phyloP scores from a whole-genome alignment of 495 filamentous ascomycete genomes.

The Podospora pseudopauciseta region DNA sequence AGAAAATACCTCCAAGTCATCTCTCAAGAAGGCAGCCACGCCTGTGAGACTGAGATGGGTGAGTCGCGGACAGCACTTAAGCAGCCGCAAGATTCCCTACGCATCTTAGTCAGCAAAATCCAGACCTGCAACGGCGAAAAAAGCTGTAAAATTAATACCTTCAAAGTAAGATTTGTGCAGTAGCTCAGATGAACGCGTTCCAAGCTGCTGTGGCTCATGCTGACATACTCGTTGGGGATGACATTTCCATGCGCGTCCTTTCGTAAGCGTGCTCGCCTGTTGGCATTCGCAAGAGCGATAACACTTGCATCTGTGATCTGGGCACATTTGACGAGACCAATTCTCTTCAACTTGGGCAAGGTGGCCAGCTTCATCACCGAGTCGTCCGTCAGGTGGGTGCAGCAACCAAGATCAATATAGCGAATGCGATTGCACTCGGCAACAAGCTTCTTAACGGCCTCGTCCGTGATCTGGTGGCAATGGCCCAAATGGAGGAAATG shows the following conservation, averaged over 20 bases:
- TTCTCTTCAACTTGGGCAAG: conserved; percentile 87
- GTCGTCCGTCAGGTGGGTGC: conserved; percentile 78
- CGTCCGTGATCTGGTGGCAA: conserved; percentile 85
- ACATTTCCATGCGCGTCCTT: conserved; percentile 46
- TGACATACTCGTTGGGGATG: conserved; percentile 38
- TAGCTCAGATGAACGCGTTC: conserved; percentile 98
- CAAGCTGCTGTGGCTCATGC: conserved; percentile 55
- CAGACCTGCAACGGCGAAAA: conserved; percentile 8
- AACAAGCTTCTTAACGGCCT: conserved; percentile 74
- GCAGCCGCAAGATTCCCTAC: conserved; percentile 83
- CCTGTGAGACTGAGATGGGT: conserved; percentile 96
- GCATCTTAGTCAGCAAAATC: conserved; percentile 23
- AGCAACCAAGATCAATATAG: conserved; percentile 97
- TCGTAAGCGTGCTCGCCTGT: conserved; percentile 42
- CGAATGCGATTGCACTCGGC: conserved; percentile 86
- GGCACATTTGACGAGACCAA: conserved; percentile 86
- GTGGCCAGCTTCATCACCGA: conserved; percentile 82
- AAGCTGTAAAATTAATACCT: conserved; percentile 51
- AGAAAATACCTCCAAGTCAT: conserved; percentile 78
- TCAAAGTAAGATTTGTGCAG: conserved; percentile 74
- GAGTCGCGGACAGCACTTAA: conserved; percentile 86
- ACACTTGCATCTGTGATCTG: conserved; percentile 88
- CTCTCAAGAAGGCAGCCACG: conserved; percentile 74
- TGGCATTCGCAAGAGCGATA: conserved; percentile 67
- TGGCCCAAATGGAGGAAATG: conserved; percentile 96